A percentile compares a stretch with the other conserved stretches of the same genome.
phyloP scores from a whole-genome alignment of 208 protist species.

The Acanthamoeba sp. region DNA sequence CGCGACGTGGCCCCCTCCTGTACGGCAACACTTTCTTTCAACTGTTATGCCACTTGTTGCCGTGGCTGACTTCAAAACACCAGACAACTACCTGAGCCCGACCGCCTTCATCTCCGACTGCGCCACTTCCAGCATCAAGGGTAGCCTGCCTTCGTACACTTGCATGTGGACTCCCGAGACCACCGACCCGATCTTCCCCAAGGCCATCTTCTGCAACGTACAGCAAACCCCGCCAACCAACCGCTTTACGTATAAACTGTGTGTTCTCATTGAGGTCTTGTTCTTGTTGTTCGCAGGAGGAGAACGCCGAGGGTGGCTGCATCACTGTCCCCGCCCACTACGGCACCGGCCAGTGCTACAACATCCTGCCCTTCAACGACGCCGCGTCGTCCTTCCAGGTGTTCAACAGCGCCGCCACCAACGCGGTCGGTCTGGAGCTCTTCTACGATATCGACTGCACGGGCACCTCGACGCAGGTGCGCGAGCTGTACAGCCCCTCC shows the following conservation, averaged over 20 bases:
- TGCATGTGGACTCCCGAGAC: conserved; percentile 19
- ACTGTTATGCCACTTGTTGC: neutral
- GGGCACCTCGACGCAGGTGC: neutral
- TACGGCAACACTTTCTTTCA: neutral
- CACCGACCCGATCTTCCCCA: neutral
- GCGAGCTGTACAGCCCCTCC: neutral
- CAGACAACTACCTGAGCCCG: conserved; percentile 54
- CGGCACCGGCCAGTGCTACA: neutral
- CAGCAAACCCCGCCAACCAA: neutral
- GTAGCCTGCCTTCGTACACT: neutral
- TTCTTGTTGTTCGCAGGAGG: neutral
- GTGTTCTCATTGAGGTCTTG: neutral
- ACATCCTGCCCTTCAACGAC: conserved; percentile 24
- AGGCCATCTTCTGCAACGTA: conserved; percentile 22
- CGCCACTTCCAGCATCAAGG: neutral
- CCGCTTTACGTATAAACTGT: neutral
- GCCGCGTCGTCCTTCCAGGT: neutral
- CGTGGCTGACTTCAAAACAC: neutral
- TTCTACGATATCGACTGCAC: neutral
- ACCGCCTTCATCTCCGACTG: conserved; percentile 58
- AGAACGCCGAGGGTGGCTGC: neutral
- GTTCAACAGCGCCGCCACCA: neutral
- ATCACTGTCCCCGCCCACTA: neutral
- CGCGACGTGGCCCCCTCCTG: conserved; percentile 8
- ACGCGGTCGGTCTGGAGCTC: neutral